Base-by-base conservation (phyloP, 2,329 filamentous ascomycete genomes). In the Monosporascus sp. region DNA sequence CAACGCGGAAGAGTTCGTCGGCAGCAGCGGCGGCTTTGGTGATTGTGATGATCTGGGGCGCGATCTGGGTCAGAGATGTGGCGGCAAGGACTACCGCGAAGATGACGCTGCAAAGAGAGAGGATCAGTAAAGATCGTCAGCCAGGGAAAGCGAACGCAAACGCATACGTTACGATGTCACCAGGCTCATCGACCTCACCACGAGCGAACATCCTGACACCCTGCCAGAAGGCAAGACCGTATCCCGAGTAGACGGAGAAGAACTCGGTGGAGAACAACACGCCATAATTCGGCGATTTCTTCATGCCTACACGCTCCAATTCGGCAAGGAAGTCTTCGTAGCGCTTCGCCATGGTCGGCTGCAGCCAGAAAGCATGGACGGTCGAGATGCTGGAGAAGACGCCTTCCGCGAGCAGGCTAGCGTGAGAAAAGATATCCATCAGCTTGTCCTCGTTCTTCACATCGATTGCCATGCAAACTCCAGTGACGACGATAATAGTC, bases 201-300 rank as follows among this genome's bases (percentile, higher is more conserved):
- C 60, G 61, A 9, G 65, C 60, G 17, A 69, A 61, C 64, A 76
- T 69, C 27, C 60, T 63, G 38, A 74, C 60, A 7, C 74, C 74
- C 52, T 75, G 73, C 74, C 74, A 77, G 49, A 76, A 77, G 6
- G 71, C 70, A 6, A 77, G 65, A 1, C 68, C 72, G 46, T 72
- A 74, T 8, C 72, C 73, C 1, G 70, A 61, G 39, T 74, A 75
- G 45, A 75, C 70, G 52, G 73, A 67, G 47, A 67, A 68, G 50
- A 72, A 75, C 54, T 73, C 68, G 4, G 57, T 59, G 2, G 67
- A 69, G 56, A 74, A 74, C 50, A 75, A 58, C 11, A 72, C 55
- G 5, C 70, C 73, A 46, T 68, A 68, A 3, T 72, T 59, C 1
- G 67, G 61, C 1, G 68, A 71, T 42, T 73, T 74, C 55, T 71